Conservation (phyloP, 108 stramenopile genomes). For the Pseudonitzschia multistriata region DNA sequence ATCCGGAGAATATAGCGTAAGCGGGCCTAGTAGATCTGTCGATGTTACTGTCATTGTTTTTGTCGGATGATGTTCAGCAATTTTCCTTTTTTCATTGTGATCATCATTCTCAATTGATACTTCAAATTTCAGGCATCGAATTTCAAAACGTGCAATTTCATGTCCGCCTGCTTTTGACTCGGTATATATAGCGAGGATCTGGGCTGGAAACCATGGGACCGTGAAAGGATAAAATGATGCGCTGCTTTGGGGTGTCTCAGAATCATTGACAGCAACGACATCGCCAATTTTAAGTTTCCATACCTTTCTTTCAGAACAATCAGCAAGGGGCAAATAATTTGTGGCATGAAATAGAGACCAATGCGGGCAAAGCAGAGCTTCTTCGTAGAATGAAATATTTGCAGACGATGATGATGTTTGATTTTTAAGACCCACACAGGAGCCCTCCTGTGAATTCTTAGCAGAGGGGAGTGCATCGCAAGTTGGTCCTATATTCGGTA, state of each 20-base stretch:
- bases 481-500: background rate
- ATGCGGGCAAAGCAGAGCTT: constrained; percentile 3
- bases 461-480: background rate
- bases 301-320: background rate
- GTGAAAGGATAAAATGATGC: constrained; percentile 9
- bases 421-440: background rate
- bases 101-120: constrained; percentile 14
- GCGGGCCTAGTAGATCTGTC: constrained; percentile 13
- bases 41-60: background rate
- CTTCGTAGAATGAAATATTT: background rate
- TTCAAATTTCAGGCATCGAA: constrained; percentile 40
- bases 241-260: background rate
- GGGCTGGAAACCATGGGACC: constrained; percentile 38
- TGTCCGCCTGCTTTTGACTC: background rate
- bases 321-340: constrained; percentile 3
- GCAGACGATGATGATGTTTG: background rate
- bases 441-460: background rate
- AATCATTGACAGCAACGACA: constrained; percentile 27
- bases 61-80: background rate
- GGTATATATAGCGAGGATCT: constrained; percentile 43
- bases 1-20: constrained; percentile 9
- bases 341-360: constrained; percentile 20
- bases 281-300: constrained; percentile 24
- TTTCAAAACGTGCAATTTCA: constrained; percentile 24
- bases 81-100: constrained; percentile 9